phyloP scores from a whole-genome alignment of 2,329 filamentous ascomycete species.

The Phialocephala subalpina region DNA sequence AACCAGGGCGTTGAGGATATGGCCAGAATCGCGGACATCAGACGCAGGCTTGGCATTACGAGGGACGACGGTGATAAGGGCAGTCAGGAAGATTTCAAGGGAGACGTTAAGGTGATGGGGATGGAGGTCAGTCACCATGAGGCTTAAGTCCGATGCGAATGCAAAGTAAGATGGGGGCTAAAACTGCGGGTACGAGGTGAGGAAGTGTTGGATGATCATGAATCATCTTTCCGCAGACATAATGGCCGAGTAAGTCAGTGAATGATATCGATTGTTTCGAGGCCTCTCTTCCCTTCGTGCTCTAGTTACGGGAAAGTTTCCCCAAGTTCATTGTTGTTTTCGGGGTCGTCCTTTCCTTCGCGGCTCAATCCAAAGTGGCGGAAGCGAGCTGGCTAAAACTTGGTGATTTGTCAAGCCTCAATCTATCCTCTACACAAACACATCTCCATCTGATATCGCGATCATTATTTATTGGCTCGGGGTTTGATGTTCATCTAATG shows the following conservation, averaged over 20 bases:
- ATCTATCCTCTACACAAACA: neutral
- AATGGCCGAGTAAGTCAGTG: neutral
- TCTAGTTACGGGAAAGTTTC: neutral
- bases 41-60: neutral
- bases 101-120: neutral
- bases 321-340: neutral
- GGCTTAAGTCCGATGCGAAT: neutral
- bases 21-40: neutral
- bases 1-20: constrained; percentile 44
- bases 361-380: neutral
- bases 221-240: neutral
- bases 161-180: neutral
- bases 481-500: neutral
- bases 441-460: neutral
- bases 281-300: no score
- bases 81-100: neutral
- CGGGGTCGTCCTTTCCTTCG: neutral
- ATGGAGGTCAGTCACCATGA: constrained; percentile 7
- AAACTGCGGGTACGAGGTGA: neutral
- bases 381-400: constrained; percentile 2
- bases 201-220: neutral
- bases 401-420: neutral
- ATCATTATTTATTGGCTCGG: neutral
- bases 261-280: neutral
- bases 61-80: neutral